Conservation (phyloP, 768 basidiomycete species). For the Pleurotus tuoliensis region DNA sequence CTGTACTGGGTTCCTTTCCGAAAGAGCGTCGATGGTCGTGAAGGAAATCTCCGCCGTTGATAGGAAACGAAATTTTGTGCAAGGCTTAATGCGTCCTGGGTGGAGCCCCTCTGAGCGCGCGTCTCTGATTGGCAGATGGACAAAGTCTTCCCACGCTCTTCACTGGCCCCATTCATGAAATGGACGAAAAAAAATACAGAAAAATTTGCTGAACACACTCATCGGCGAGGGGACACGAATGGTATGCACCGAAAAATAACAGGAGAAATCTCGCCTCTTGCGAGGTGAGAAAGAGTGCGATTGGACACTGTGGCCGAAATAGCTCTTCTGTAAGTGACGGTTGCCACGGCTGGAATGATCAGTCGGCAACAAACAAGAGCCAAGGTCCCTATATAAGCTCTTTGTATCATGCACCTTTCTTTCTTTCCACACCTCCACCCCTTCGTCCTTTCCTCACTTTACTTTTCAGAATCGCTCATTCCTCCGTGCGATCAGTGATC, state of each 20-base stretch:
- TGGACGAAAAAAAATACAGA: not conserved
- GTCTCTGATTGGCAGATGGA: constrained; percentile 2
- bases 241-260: no score
- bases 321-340: constrained; percentile 4
- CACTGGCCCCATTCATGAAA: not conserved
- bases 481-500: constrained; percentile 8
- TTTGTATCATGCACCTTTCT: not conserved
- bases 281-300: not conserved
- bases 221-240: not conserved
- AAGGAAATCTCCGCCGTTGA: constrained; percentile 6
- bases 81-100: constrained; percentile 1
- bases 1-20: constrained; percentile 5
- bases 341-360: constrained; percentile 4
- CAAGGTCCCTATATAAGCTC: not conserved
- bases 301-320: constrained; percentile 3
- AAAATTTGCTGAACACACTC: not conserved
- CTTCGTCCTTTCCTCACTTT: constrained; percentile 14
- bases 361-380: constrained; percentile 5
- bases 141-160: not conserved
- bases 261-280: no score
- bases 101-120: not conserved
- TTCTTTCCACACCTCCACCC: not conserved
- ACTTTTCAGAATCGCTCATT: constrained; percentile 6
- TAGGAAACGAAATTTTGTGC: not conserved
- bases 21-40: not conserved